Conservation (phyloP, 306 rosid species). For the Prinsepia uniflora region DNA sequence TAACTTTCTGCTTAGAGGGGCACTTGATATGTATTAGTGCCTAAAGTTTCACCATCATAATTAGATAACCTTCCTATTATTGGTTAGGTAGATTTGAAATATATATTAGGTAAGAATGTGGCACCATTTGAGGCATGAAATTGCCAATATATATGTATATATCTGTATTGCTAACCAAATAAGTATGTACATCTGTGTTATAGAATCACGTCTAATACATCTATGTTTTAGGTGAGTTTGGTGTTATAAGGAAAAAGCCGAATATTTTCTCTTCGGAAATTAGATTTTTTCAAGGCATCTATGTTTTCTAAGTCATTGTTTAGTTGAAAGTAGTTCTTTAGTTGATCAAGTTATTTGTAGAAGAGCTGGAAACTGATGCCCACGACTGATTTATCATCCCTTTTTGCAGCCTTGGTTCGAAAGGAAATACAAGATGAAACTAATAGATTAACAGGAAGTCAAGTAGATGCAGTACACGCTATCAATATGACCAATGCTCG, state of each 20-base stretch:
- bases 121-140: background rate
- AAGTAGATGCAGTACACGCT: conserved; percentile 81
- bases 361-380: background rate
- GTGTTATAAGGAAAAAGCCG: too few species aligned
- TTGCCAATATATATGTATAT: background rate
- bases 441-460: conserved; percentile 82
- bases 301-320: background rate
- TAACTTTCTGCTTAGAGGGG: background rate
- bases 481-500: conserved; percentile 86
- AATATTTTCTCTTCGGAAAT: too few species aligned
- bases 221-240: too few species aligned
- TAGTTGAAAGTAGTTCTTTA: background rate
- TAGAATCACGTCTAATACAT: too few species aligned
- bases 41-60: background rate
- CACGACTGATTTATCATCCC: background rate
- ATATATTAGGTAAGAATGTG: background rate
- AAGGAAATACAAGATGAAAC: conserved; percentile 95
- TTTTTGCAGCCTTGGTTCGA: conserved; percentile 67
- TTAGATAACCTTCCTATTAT: background rate
- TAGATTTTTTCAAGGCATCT: background rate
- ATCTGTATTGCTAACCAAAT: background rate
- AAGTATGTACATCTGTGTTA: background rate
- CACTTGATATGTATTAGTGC: background rate
- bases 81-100: background rate
- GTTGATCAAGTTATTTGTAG: background rate